A percentile compares a stretch with the other conserved stretches of the same genome.
phyloP scores from a whole-genome alignment of 2,329 filamentous ascomycete genomes.

The Ceratocystis ficicola region DNA sequence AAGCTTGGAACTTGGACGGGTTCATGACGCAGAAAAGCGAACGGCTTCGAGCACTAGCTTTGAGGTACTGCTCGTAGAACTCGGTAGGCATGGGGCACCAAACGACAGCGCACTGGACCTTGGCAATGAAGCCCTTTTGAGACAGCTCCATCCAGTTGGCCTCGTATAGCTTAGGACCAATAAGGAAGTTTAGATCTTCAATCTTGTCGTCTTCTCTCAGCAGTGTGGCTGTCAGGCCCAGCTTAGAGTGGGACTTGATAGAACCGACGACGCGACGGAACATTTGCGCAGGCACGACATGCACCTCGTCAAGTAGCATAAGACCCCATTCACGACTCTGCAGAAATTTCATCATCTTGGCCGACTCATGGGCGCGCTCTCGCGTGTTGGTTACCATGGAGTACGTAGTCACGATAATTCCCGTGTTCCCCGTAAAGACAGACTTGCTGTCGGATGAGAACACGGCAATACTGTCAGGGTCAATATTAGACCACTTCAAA shows the following conservation, averaged over 20 bases:
- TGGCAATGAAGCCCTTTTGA: conserved; percentile 90
- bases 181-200: conserved; percentile 89
- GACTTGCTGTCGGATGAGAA: conserved; percentile 93
- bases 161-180: conserved; percentile 94
- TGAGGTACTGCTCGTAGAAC: conserved; percentile 90
- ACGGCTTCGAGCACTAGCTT: conserved; percentile 43
- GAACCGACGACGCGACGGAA: conserved; percentile 87
- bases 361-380: conserved; percentile 77
- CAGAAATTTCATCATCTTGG: conserved; percentile 96
- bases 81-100: conserved; percentile 99
- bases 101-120: conserved; percentile 94
- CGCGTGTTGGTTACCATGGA: conserved; percentile 95
- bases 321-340: conserved; percentile 85
- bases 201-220: conserved; percentile 98
- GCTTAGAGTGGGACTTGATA: conserved; percentile 89
- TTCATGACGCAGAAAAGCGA: conserved; percentile 83
- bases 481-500: conserved; percentile 92
- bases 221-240: conserved; percentile 85
- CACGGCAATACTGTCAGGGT: conserved; percentile 81
- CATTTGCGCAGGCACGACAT: conserved; percentile 93
- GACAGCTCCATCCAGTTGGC: conserved; percentile 99
- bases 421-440: conserved; percentile 73
- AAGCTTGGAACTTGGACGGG: conserved; percentile 89
- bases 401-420: conserved; percentile 95
- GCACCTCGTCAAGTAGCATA: conserved; percentile 94